Evolutionary conservation across 116 monocot species (phyloP).

Genomic region (Posidonia oceanica): DNA sequence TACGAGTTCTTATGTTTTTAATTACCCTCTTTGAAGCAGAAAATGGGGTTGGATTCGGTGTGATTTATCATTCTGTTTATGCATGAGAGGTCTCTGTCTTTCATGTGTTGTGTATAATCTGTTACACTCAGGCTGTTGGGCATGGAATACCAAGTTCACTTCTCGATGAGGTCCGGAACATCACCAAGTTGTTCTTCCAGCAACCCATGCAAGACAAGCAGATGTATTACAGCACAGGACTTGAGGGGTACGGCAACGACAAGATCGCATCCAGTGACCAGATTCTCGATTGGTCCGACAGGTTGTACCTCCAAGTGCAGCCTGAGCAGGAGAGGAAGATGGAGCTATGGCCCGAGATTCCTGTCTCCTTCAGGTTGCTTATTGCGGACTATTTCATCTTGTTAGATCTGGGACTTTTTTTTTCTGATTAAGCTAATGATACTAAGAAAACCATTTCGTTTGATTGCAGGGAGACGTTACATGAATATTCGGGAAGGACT

Average conservation of each 20-base stretch:
- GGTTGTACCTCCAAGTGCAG: constrained; percentile 44
- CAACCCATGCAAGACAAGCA: constrained; percentile 30
- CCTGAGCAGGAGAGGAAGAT: constrained; percentile 44
- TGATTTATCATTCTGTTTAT: neutral
- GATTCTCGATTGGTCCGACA: constrained; percentile 52
- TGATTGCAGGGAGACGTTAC: constrained; percentile 1
- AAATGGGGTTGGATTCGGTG: neutral
- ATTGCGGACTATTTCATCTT: no score
- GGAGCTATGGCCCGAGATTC: constrained; percentile 42
- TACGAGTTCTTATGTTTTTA: neutral
- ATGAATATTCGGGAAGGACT: neutral
- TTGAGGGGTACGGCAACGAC: constrained; percentile 73
- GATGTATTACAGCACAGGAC: constrained; percentile 21
- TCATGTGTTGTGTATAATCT: no score
- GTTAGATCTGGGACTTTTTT: no score
- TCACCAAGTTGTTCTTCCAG: constrained; percentile 25
- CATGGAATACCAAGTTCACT: constrained; percentile 26
- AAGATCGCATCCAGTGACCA: constrained; percentile 27
- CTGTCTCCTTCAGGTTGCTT: constrained; percentile 39
- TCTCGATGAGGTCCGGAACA: constrained; percentile 26
- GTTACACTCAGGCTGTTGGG: constrained; percentile 16
- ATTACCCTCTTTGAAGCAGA: neutral
- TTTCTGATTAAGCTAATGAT: neutral
- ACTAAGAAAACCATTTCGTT: neutral
- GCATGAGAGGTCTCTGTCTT: neutral